Base-by-base conservation (phyloP, 1,284 basidiomycete species). In the Moniliella sp. region DNA sequence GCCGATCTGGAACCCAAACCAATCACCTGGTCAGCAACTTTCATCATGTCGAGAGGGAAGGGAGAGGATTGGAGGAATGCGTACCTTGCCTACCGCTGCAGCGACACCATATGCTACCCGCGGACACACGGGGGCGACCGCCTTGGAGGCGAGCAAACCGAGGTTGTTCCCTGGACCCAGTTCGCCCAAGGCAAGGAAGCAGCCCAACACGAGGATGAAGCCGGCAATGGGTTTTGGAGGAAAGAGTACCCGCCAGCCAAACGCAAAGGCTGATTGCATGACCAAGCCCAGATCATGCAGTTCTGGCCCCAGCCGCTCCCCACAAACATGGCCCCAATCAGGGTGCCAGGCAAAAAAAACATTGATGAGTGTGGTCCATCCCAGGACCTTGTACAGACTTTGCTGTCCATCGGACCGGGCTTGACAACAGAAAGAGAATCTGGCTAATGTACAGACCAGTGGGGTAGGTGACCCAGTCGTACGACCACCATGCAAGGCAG, bases 111-210 rank as follows among this genome's bases (percentile, higher is more conserved):
- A 58, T 29, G 50, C 45, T 0, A 36, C 39, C 19, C 54, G 32
- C 2, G 53, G n/a, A 1, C 45, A 42, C 2, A 48, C 44, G 0
- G 51, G 49, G 12, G 43, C 46, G 14, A 37, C 39, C 0, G 44
- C 42, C 33, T 55, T 53, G 35, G 30, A 35, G 3, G 49, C 53
- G 8, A 55, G 36, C 8, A 52, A 40, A 19, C 55, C 55, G 9
- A 58, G 39, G 28, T 48, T 46, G 28, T 58, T 52, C 2, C 55
- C 55, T 0, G 49, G 39, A 1, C 55, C 88, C 59, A 80, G 61
- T 62, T 82, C 80, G 30, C 81, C 82, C 40, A 80, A 76, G 44
- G 71, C 74, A 35, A 88, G 58, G 70, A 91, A 94, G 33, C 91
- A 72, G 7, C 84, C 83, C 49, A 88, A 91, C 5, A 91, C 65